These are phyloP conservation scores for Ceratocystiopsis brevicomis DNA, from an alignment of 2,329 filamentous ascomycete species.

Conservation along the genomic window DNA sequence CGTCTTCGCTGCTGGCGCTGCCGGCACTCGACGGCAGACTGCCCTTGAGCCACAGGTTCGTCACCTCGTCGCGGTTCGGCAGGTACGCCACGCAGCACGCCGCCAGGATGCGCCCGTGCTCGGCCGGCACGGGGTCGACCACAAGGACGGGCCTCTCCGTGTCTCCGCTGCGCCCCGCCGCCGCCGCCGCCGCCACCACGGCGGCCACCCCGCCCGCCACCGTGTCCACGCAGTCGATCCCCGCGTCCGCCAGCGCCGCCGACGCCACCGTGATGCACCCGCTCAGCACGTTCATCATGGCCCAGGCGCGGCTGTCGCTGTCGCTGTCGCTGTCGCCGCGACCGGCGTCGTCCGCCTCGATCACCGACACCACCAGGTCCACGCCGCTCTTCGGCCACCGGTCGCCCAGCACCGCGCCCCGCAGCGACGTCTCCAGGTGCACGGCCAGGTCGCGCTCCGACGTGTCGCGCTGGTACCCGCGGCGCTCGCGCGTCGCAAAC, in stretches of 20 bases:
- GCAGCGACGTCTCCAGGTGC: conserved; percentile 76
- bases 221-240: conserved; percentile 86
- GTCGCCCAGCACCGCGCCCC: conserved; percentile 79
- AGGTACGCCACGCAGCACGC: conserved; percentile 85
- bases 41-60: conserved; percentile 87
- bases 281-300: conserved; percentile 76
- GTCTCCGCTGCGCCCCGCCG: neutral
- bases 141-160: conserved; percentile 30
- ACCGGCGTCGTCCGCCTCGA: conserved; percentile 75
- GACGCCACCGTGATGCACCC: conserved; percentile 88
- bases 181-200: conserved; percentile 32
- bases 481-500: conserved; percentile 66
- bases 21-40: conserved; percentile 23
- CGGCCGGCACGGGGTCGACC: conserved; percentile 64
- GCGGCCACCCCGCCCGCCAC: conserved; percentile 81
- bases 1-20: neutral
- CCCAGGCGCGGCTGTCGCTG: conserved; percentile 37
- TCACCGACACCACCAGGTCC: conserved; percentile 81
- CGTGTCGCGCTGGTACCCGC: conserved; percentile 71
- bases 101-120: conserved; percentile 59
- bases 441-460: conserved; percentile 78
- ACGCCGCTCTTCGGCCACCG: conserved; percentile 96
- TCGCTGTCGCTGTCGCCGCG: conserved; percentile 6
- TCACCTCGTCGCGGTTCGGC: conserved; percentile 72
- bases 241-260: conserved; percentile 81